Conservation (phyloP, 345 rosid genomes). For the Populus pruinosa region DNA sequence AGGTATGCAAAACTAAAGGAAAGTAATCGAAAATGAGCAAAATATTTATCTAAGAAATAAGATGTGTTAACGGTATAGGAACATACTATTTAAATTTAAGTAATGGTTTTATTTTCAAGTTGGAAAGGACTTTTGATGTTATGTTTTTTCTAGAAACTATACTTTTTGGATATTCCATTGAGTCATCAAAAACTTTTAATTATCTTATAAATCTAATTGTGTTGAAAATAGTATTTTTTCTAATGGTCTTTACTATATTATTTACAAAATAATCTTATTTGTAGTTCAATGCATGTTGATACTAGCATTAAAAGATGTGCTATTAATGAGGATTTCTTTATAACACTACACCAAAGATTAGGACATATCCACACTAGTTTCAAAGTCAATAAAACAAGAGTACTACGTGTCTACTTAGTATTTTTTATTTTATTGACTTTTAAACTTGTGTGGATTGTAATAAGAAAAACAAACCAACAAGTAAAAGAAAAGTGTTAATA, state of each 20-base stretch:
- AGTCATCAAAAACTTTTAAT: neutral
- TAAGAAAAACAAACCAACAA: neutral
- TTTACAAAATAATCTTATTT: no score
- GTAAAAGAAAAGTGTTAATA: neutral
- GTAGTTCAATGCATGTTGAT: no score
- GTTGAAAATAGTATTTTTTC: no score
- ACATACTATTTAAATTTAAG: neutral
- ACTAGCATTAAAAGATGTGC: no score
- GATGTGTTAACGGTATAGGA: neutral
- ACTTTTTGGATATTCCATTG: neutral
- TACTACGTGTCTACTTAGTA: neutral
- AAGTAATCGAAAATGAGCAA: neutral
- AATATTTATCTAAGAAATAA: neutral
- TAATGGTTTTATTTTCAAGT: neutral
- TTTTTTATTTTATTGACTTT: neutral
- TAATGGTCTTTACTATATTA: no score
- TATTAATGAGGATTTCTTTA: no score
- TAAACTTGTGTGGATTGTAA: neutral
- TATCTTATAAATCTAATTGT: no score
- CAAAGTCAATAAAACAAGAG: no score
- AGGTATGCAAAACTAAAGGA: neutral
- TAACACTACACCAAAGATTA: no score
- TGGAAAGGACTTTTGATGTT: constrained; percentile 1
- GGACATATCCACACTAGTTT: no score
- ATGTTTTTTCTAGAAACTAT: neutral